Evolutionary conservation across 768 basidiomycete species (phyloP).

Genomic region (Phanerochaete sordida): DNA sequence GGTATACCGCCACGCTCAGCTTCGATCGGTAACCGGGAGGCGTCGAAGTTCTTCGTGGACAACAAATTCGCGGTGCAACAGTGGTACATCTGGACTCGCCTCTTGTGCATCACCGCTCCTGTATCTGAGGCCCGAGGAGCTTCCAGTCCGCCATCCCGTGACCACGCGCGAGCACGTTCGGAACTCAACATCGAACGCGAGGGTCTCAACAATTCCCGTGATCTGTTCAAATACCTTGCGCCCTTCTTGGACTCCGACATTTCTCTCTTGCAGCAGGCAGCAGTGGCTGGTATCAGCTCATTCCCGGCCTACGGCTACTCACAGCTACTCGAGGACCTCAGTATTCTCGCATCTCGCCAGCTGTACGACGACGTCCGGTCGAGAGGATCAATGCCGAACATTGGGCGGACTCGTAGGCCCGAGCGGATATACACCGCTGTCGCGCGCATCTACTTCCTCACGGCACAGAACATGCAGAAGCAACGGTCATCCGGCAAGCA

Average conservation of each 20-base stretch:
- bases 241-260: constrained; percentile 88
- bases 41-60: constrained; percentile 49
- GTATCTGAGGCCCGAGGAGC: constrained; percentile 56
- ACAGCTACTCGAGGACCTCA: constrained; percentile 80
- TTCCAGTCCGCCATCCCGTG: constrained; percentile 46
- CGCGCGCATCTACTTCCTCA: constrained; percentile 84
- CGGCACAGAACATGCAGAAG: constrained; percentile 71
- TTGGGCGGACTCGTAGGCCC: constrained; percentile 64
- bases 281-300: constrained; percentile 85
- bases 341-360: constrained; percentile 73
- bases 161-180: constrained; percentile 67
- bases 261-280: constrained; percentile 77
- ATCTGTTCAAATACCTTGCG: constrained; percentile 79
- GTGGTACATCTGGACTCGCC: constrained; percentile 82
- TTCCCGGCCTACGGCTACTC: constrained; percentile 77
- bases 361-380: constrained; percentile 73
- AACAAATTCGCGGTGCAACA: constrained; percentile 63
- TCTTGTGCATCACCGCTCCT: constrained; percentile 79
- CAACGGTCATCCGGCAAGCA: constrained; percentile 66
- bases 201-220: constrained; percentile 75
- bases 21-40: constrained; percentile 46
- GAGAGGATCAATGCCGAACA: constrained; percentile 40
- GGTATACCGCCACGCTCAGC: constrained; percentile 42
- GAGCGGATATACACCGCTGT: constrained; percentile 83
- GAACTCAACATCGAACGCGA: constrained; percentile 79